Conservation (phyloP, 163 green algal species). For the Scenedesmus sp. region DNA sequence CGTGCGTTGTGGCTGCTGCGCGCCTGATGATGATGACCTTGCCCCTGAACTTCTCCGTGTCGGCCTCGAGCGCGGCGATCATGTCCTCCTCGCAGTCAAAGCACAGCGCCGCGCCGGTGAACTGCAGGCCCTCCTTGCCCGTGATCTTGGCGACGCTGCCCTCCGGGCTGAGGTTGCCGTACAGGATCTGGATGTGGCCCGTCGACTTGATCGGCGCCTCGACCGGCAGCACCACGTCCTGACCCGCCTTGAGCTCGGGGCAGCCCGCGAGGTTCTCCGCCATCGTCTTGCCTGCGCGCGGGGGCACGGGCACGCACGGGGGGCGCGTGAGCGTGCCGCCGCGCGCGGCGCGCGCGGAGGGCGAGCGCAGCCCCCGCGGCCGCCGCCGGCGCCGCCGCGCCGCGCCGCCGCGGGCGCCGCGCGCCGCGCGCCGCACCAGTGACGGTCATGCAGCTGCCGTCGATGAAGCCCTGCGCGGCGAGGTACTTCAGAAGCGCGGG, state of each 20-base stretch:
- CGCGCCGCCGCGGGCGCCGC: no score
- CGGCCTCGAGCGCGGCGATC: conserved; percentile 82
- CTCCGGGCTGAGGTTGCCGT: conserved; percentile 96
- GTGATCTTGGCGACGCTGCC: conserved; percentile 99
- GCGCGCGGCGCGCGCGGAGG: no score
- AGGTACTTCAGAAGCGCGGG: conserved; percentile 98
- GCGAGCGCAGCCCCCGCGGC: no score
- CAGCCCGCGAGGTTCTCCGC: conserved; percentile 92
- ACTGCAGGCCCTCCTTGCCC: conserved; percentile 96
- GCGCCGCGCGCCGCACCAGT: conserved; percentile 62
- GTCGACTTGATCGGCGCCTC: conserved; percentile 91
- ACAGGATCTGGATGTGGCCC: conserved; percentile 85
- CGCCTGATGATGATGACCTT: conserved; percentile 94
- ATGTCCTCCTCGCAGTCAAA: conserved; percentile 98
- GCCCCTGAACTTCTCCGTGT: conserved; percentile 85
- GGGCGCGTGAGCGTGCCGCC: no score
- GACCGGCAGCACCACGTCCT: conserved; percentile 94
- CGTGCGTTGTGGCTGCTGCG: no score
- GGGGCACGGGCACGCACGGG: no score
- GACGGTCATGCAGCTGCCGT: conserved; percentile 92
- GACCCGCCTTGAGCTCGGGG: conserved; percentile 82
- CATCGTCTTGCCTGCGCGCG: conserved; percentile 92
- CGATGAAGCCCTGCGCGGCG: conserved; percentile 87
- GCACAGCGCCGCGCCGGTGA: conserved; percentile 71
- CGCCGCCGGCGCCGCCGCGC: no score